A percentile compares a stretch with the other conserved stretches of the same genome.
These are phyloP conservation scores for Aspergillus leporis DNA, from an alignment of 495 filamentous ascomycete genomes.

Conservation along the genomic window DNA sequence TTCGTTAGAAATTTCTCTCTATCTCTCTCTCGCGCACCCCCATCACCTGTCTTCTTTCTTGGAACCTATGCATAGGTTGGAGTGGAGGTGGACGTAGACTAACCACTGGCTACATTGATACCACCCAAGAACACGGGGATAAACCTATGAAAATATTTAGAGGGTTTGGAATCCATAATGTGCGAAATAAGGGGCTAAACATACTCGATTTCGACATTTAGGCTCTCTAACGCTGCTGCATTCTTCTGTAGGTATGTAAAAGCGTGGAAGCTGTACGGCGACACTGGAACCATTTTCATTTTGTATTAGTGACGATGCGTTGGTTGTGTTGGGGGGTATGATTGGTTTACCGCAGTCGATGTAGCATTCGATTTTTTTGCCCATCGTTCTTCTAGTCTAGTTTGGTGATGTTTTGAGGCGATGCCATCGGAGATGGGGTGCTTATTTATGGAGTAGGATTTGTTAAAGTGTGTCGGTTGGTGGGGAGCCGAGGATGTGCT, in stretches of 20 bases:
- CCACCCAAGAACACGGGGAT: slow-evolving; percentile 74
- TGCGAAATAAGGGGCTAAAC: neutral
- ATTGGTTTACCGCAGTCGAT: slow-evolving; percentile 52
- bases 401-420: neutral
- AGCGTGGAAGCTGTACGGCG: slow-evolving; percentile 68
- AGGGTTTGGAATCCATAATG: neutral
- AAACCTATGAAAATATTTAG: slow-evolving; percentile 45
- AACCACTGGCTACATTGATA: slow-evolving; percentile 65
- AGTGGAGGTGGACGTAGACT: slow-evolving; percentile 14
- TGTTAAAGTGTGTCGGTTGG: neutral
- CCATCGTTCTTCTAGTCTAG: slow-evolving; percentile 34
- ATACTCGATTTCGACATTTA: slow-evolving; percentile 65
- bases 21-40: no score
- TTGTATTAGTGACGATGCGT: neutral
- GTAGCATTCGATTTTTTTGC: slow-evolving; percentile 62
- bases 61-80: neutral
- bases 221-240: slow-evolving; percentile 47
- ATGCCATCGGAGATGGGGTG: neutral
- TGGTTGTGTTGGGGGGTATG: neutral
- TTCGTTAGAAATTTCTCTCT: neutral
- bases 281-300: slow-evolving; percentile 47
- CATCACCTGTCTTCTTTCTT: no score
- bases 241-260: slow-evolving; percentile 60
- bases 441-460: neutral
- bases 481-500: slow-evolving; percentile 14